Evolutionary conservation across 2,329 filamentous ascomycete species (phyloP).

Genomic region (Penicillium sp.): DNA sequence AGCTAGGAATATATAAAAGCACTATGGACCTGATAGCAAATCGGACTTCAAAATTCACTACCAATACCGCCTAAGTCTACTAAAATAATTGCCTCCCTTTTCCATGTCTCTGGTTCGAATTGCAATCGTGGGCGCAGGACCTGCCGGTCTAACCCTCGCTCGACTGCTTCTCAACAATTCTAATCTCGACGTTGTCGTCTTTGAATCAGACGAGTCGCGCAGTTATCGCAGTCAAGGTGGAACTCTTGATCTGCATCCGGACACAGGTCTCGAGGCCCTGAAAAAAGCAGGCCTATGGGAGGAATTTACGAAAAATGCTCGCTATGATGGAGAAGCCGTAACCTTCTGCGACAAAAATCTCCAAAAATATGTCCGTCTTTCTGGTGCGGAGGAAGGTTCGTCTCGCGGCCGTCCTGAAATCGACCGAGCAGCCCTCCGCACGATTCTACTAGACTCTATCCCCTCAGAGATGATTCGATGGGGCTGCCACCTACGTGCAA

Average conservation of each 20-base stretch:
- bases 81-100: background rate
- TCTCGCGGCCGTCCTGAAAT: conserved; percentile 27
- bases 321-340: conserved; percentile 20
- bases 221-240: conserved; percentile 26
- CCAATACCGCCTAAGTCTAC: too few species aligned
- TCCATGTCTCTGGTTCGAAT: conserved; percentile 2
- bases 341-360: conserved; percentile 20
- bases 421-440: conserved; percentile 22
- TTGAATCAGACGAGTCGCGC: conserved; percentile 32
- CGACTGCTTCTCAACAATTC: conserved; percentile 6
- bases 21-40: background rate
- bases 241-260: conserved; percentile 29
- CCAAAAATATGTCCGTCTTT: conserved; percentile 11
- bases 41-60: background rate
- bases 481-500: conserved; percentile 22
- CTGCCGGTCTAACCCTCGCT: conserved; percentile 12
- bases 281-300: conserved; percentile 24
- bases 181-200: conserved; percentile 18
- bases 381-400: conserved; percentile 13
- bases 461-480: conserved; percentile 25
- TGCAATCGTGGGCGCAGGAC: conserved; percentile 24
- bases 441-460: conserved; percentile 25
- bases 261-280: conserved; percentile 26
- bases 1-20: background rate
- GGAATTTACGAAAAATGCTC: conserved; percentile 24